Percentiles rank a stretch among this genome's conserved stretches.
Evolutionary conservation across 495 filamentous ascomycete species (phyloP).

Genomic region (Podospora anserina): DNA sequence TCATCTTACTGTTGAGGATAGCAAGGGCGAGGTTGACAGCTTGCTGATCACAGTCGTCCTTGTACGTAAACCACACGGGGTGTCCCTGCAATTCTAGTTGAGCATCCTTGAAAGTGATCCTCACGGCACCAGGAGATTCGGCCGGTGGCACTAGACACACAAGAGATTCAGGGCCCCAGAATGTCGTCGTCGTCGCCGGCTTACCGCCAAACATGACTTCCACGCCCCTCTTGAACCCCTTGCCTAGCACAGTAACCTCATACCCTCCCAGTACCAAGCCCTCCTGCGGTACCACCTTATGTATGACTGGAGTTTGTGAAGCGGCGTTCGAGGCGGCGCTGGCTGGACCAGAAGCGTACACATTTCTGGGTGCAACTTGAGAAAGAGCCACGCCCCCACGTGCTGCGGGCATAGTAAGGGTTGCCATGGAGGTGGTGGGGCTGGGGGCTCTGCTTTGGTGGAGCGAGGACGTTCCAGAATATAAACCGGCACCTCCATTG

Average conservation of each 20-base stretch:
- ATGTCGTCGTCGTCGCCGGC: slow-evolving; percentile 74
- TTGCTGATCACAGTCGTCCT: slow-evolving; percentile 74
- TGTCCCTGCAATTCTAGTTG: slow-evolving; percentile 38
- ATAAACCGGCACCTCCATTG: neutral
- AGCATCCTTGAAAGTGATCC: slow-evolving; percentile 65
- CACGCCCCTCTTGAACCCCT: slow-evolving; percentile 72
- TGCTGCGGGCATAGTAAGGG: neutral
- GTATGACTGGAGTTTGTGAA: slow-evolving; percentile 13
- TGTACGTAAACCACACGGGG: slow-evolving; percentile 66
- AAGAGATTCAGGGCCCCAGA: slow-evolving; percentile 76
- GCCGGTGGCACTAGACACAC: slow-evolving; percentile 81
- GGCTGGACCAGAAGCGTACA: neutral
- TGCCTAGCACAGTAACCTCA: slow-evolving; percentile 80
- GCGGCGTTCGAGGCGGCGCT: neutral
- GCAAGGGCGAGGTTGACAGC: slow-evolving; percentile 59
- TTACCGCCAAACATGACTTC: slow-evolving; percentile 83
- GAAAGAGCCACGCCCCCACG: neutral
- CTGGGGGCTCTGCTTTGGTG: slow-evolving; percentile 1
- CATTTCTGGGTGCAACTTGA: neutral
- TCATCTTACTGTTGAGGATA: slow-evolving; percentile 56
- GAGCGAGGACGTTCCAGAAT: neutral
- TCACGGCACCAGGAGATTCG: slow-evolving; percentile 63
- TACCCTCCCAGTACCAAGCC: slow-evolving; percentile 78
- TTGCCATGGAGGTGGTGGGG: neutral
- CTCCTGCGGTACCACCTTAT: slow-evolving; percentile 74